phyloP scores from a whole-genome alignment of 2,329 filamentous ascomycete genomes.

The Aspergillus piperis region DNA sequence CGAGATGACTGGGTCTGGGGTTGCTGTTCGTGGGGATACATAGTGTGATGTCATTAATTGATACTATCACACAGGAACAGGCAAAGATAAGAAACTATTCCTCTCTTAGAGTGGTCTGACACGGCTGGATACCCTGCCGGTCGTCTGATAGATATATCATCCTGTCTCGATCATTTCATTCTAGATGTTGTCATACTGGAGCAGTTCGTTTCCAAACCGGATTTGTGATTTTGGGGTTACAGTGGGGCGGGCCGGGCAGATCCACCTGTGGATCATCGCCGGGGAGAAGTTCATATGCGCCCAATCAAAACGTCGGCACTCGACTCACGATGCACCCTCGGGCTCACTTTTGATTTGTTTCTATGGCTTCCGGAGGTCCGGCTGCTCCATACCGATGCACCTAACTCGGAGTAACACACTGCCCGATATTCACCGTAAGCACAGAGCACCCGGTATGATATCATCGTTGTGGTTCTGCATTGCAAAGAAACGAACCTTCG shows the following conservation, averaged over 20 bases:
- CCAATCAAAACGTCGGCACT: background rate
- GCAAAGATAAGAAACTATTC: background rate
- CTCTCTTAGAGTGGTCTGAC: background rate
- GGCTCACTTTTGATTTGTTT: background rate
- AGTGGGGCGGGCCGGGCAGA: background rate
- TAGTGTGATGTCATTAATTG: background rate
- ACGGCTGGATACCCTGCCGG: background rate
- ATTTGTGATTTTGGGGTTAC: background rate
- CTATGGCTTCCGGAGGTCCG: background rate
- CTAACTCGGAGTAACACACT: background rate
- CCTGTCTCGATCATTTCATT: background rate
- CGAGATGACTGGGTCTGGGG: background rate
- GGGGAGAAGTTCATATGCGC: too few relatives aligned
- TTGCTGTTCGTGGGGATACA: background rate
- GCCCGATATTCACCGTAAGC: background rate
- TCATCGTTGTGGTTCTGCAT: background rate
- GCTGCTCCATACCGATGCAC: background rate
- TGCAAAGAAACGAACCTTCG: background rate
- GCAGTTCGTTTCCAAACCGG: background rate
- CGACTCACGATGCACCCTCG: background rate
- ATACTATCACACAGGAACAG: background rate
- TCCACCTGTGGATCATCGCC: background rate
- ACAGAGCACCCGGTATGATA: background rate
- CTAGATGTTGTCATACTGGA: background rate
- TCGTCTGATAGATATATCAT: background rate